A percentile compares a stretch with the other conserved stretches of the same genome.
These are phyloP conservation scores for Hibiscus mutabilis DNA, from an alignment of 345 rosid species.

Conservation along the genomic window DNA sequence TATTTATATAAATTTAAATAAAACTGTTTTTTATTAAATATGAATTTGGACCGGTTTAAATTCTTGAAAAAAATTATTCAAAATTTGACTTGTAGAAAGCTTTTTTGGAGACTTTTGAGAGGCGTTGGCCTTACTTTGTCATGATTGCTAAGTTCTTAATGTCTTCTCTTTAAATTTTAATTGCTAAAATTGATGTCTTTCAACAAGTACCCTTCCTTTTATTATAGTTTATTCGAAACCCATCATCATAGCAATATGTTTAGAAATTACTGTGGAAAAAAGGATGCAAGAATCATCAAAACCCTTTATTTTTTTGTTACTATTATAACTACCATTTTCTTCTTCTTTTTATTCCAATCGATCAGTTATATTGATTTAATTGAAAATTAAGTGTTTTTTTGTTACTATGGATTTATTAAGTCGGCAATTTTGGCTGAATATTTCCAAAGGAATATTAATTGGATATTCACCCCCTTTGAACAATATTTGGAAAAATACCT, in stretches of 20 bases:
- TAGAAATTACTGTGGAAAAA: neutral
- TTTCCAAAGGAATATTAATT: too few relatives aligned
- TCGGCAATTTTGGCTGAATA: too few relatives aligned
- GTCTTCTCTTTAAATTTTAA: slow-evolving; percentile 5
- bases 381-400: too few relatives aligned
- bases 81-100: neutral
- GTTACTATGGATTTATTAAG: too few relatives aligned
- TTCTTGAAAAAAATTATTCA: neutral
- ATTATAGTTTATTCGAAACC: slow-evolving; percentile 2
- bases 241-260: neutral
- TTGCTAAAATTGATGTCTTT: slow-evolving; percentile 1
- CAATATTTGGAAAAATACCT: too few relatives aligned
- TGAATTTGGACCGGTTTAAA: neutral
- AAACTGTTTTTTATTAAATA: neutral
- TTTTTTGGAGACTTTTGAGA: neutral
- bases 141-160: slow-evolving; percentile 5
- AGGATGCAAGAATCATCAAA: neutral
- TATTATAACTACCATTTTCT: too few relatives aligned
- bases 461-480: too few relatives aligned
- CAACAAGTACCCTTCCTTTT: slow-evolving; percentile 6
- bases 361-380: neutral
- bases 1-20: neutral
- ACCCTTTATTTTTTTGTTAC: too few relatives aligned
- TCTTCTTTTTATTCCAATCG: too few relatives aligned
- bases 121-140: slow-evolving; percentile 1